These are phyloP conservation scores for Fusarium buharicum DNA, from an alignment of 2,329 filamentous ascomycete genomes.

Conservation along the genomic window DNA sequence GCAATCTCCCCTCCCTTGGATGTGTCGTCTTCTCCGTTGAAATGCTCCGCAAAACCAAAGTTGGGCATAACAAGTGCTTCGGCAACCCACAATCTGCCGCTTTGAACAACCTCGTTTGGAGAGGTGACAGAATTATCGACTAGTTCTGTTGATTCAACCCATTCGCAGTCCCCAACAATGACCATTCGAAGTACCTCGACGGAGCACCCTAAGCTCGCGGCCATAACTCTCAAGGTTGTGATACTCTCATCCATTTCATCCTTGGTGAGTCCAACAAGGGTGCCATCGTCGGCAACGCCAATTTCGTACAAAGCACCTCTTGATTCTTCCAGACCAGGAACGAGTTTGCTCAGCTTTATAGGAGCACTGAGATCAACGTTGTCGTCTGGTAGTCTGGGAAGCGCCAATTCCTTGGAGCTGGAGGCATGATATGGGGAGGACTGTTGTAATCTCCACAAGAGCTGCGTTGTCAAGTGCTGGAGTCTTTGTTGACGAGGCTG, in stretches of 20 bases:
- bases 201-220: slow-evolving; percentile 86
- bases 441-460: slow-evolving; percentile 94
- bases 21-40: slow-evolving; percentile 7
- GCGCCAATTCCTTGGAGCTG: slow-evolving; percentile 76
- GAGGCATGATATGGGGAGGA: slow-evolving; percentile 91
- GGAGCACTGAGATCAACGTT: slow-evolving; percentile 58
- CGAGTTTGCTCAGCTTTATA: slow-evolving; percentile 64
- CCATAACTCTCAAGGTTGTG: slow-evolving; percentile 87
- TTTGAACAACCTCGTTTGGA: slow-evolving; percentile 39
- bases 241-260: slow-evolving; percentile 95
- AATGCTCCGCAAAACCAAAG: slow-evolving; percentile 54
- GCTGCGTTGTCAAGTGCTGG: slow-evolving; percentile 91
- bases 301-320: slow-evolving; percentile 96
- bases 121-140: slow-evolving; percentile 43
- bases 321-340: slow-evolving; percentile 89
- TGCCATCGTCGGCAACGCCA: slow-evolving; percentile 93
- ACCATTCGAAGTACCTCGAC: slow-evolving; percentile 86
- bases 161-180: slow-evolving; percentile 85
- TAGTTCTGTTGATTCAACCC: slow-evolving; percentile 61
- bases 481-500: slow-evolving; percentile 85
- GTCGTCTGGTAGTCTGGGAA: slow-evolving; percentile 79
- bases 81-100: slow-evolving; percentile 80
- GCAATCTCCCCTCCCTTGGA: slow-evolving; percentile 6
- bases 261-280: slow-evolving; percentile 84
- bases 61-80: slow-evolving; percentile 89